Evolutionary conservation across 441 rosid genomes (phyloP).

Genomic region (Bocquillonia castaneifolia): DNA sequence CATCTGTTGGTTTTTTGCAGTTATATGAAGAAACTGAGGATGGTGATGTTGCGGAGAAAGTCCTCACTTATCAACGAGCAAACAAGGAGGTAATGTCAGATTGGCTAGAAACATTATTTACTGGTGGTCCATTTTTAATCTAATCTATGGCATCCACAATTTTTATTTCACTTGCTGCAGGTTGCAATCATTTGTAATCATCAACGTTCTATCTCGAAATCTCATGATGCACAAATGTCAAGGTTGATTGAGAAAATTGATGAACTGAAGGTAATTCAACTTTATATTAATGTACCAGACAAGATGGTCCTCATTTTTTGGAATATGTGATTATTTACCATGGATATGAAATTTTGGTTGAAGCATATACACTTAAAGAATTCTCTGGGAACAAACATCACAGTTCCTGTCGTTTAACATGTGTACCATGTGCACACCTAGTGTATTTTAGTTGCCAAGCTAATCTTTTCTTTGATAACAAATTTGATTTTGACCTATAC

Average conservation of each 20-base stretch:
- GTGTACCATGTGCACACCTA: neutral
- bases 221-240: constrained; percentile 85
- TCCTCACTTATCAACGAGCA: constrained; percentile 73
- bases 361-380: neutral
- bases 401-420: neutral
- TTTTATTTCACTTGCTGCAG: constrained; percentile 40
- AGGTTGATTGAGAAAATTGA: constrained; percentile 76
- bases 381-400: neutral
- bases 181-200: constrained; percentile 99
- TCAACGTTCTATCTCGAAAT: constrained; percentile 88
- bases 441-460: neutral
- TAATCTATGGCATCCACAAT: neutral
- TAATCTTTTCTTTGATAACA: neutral
- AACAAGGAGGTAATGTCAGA: constrained; percentile 72
- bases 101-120: neutral
- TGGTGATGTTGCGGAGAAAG: constrained; percentile 80
- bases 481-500: neutral
- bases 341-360: neutral
- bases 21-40: constrained; percentile 75
- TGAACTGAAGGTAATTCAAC: constrained; percentile 63
- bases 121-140: neutral
- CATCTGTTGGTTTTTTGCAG: constrained; percentile 37
- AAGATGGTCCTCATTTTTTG: neutral
- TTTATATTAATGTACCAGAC: neutral
- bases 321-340: neutral